These are phyloP conservation scores for Elsinoe perseae DNA, from an alignment of 2,329 filamentous ascomycete genomes.

Conservation along the genomic window DNA sequence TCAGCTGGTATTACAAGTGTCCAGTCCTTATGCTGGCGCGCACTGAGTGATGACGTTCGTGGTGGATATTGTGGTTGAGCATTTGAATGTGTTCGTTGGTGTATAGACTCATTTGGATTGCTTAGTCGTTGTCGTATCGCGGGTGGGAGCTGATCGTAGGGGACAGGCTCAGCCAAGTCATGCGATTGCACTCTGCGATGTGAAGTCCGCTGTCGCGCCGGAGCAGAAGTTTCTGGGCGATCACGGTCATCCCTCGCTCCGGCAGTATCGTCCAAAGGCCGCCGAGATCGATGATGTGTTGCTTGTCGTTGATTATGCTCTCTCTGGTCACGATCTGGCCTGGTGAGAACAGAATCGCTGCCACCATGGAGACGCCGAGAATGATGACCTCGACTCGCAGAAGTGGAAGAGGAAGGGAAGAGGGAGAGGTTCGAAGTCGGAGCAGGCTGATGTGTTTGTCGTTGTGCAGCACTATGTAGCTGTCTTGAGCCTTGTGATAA, in stretches of 20 bases:
- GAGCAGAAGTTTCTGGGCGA: not conserved
- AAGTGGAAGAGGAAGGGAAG: not conserved
- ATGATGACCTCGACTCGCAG: not conserved
- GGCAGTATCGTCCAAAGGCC: not conserved
- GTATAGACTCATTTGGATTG: not conserved
- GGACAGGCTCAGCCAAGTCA: slow-evolving; percentile 2
- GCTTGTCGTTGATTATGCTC: not conserved
- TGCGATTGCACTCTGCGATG: slow-evolving; percentile 2
- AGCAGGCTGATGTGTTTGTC: slow-evolving; percentile 5
- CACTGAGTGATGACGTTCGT: not conserved
- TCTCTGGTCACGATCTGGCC: not conserved
- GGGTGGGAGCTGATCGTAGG: not conserved
- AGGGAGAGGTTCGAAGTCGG: not conserved
- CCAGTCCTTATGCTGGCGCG: not conserved
- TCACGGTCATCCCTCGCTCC: not conserved
- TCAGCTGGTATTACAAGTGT: not conserved
- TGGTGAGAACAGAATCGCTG: slow-evolving; percentile 1
- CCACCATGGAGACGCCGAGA: not conserved
- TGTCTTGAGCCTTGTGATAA: not conserved
- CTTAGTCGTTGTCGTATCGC: not conserved
- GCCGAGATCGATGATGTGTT: not conserved
- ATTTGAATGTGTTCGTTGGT: not conserved
- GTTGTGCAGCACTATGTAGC: not conserved
- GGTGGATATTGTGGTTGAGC: slow-evolving; percentile 1
- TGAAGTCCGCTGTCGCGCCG: not conserved